Evolutionary conservation across 2,329 filamentous ascomycete genomes (phyloP), one percentile per base, ranked within the genome.

Genomic region (Oidium heveae): DNA sequence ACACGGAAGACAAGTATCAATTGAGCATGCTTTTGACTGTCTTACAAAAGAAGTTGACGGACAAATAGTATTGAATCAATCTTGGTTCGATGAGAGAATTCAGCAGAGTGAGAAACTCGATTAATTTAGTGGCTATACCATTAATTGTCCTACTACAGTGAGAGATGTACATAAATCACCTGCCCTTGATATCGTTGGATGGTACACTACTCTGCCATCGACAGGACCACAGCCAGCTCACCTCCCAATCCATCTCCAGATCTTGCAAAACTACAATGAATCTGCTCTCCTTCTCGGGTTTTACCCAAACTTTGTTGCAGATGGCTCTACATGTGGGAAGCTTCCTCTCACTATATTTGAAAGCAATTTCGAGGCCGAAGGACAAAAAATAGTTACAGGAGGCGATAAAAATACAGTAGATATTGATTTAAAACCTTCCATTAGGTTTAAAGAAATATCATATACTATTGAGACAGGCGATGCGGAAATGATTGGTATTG

Each of bases 401-500:
- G 79, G 83, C 61, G 79, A 82, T 55, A 82, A 79, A 68, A 78
- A 80, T 61, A 82, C 89, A 69, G 81, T 84, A 59, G 83, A 86
- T 59, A 72, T 71, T 66, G 74, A 65, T 68, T 55, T 61, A 34
- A 66, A 70, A 2, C 65, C 79, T 24, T 76, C 74, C 53, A 73
- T 91, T 57, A 82, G 77, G 62, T 96, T 96, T 68, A 77, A 82
- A 57, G 83, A 93, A 64, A 69, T 96, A 10, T 78, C 82, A 1
- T 96, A 91, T 66, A 82, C 82, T 0, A 80, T 96, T 1, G 91
- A 96, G 69, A 94, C 88, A 0, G 86, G 86, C 10, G 88, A 96
- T 66, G 88, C 88, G 1, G 91, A 98, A 68, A 95, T 95, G 87
- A 96, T 98, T 60, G 84, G 85, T 61, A 85, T 98, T 63, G 87